Evolutionary conservation across 2,329 filamentous ascomycete genomes (phyloP).

Genomic region (Ophiocordyceps robertsii): DNA sequence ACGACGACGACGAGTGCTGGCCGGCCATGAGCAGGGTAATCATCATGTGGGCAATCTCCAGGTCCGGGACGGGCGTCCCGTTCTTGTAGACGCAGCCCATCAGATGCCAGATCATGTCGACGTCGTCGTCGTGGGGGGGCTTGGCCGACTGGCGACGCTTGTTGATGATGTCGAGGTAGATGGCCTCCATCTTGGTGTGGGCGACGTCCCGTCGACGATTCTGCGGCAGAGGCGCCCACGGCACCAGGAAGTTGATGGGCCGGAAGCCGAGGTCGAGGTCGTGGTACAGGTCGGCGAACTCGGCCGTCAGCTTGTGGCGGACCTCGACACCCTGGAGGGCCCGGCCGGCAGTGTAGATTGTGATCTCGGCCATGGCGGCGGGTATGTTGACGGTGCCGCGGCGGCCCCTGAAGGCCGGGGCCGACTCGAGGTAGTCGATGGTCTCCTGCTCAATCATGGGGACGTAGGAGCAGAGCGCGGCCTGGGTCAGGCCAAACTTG

Average conservation of each 20-base stretch:
- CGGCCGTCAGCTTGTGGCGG: constrained; percentile 64
- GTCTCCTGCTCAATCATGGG: constrained; percentile 66
- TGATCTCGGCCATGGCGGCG: constrained; percentile 69
- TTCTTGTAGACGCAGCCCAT: constrained; percentile 82
- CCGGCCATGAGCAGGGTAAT: constrained; percentile 87
- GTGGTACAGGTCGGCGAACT: constrained; percentile 72
- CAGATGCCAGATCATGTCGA: constrained; percentile 82
- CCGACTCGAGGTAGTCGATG: constrained; percentile 56
- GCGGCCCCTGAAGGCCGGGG: constrained; percentile 50
- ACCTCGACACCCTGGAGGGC: constrained; percentile 76
- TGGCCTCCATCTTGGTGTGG: constrained; percentile 65
- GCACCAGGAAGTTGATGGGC: constrained; percentile 79
- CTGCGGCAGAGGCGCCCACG: constrained; percentile 80
- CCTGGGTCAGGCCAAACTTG: constrained; percentile 66
- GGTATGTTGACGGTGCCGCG: constrained; percentile 60
- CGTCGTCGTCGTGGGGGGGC: constrained; percentile 33
- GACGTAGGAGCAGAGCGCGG: constrained; percentile 63
- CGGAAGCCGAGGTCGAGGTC: constrained; percentile 84
- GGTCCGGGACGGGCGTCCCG: constrained; percentile 62
- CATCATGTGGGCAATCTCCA: constrained; percentile 86
- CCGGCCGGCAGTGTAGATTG: constrained; percentile 80
- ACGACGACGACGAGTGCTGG: constrained; percentile 79
- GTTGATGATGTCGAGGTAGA: constrained; percentile 72
- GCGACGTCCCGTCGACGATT: constrained; percentile 72
- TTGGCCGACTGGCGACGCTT: constrained; percentile 40